Evolutionary conservation across 2,329 filamentous ascomycete species (phyloP), one percentile per base, ranked within the genome.

Genomic region (Trichoderma harzianum): DNA sequence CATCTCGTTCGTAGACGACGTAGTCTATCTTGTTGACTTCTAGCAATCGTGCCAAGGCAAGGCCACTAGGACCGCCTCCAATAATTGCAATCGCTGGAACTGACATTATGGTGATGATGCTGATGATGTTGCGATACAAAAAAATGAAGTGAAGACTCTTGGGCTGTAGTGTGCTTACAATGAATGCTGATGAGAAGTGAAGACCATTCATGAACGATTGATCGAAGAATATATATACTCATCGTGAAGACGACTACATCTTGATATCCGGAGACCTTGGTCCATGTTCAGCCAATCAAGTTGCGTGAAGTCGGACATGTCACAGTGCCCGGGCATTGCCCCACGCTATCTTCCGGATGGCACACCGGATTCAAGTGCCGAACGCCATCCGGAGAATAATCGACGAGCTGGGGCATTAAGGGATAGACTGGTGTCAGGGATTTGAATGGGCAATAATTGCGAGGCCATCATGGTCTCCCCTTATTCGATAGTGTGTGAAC

Each of bases 1-100:
- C 69, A 32, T 87, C 85, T 60, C 81, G 79, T 78, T 89, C 85
- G 74, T 85, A 90, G 30, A 90, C 78, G 7, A 82, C 85, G 72
- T 83, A 83, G 5, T 84, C 77, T 63, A 87, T 80, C 62, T 79
- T 78, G 71, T 84, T 80, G n/a, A 82, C 77, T 64, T 85, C 80
- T 8, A 90, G 83, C 43, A 90, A 82, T 24, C 85, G 83, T 53
- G 86, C 87, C 1, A 89, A 80, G 2, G 74, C 73, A 11, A 77
- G 47, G 3, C 76, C 76, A 18, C 72, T 80, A 11, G 84, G 85
- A 7, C 85, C 85, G 36, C 82, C 85, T 60, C 86, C 85, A 51
- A 87, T 78, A 66, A 87, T 86, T 68, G 84, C 85, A 72, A 86
- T 83, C 36, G 57, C 10, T 70, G 76, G 69, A 18, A 18, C 69